These are phyloP conservation scores for Pyrenophora teres DNA, from an alignment of 2,329 filamentous ascomycete genomes.

Conservation along the genomic window DNA sequence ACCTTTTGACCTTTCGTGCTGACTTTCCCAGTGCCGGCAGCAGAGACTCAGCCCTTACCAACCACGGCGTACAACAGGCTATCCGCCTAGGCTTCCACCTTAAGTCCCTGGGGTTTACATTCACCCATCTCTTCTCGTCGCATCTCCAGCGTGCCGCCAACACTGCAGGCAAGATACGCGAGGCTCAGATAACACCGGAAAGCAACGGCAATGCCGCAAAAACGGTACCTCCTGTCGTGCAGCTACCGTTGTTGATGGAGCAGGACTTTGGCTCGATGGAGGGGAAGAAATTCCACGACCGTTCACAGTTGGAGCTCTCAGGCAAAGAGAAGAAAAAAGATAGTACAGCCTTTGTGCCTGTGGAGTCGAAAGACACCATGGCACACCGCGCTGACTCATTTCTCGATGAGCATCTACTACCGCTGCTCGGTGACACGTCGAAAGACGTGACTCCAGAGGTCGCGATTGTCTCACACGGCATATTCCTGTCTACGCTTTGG, in stretches of 20 bases:
- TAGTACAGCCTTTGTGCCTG: slow-evolving; percentile 56
- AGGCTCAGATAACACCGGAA: slow-evolving; percentile 53
- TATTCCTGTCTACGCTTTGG: slow-evolving; percentile 75
- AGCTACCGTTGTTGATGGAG: slow-evolving; percentile 61
- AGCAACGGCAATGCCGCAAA: slow-evolving; percentile 1
- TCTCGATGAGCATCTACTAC: slow-evolving; percentile 65
- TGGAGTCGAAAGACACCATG: slow-evolving; percentile 73
- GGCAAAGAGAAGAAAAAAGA: slow-evolving; percentile 41
- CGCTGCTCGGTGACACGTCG: slow-evolving; percentile 53
- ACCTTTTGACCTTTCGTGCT: slow-evolving; percentile 17
- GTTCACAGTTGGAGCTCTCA: slow-evolving; percentile 37
- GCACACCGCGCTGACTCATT: slow-evolving; percentile 67
- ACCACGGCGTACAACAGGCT: slow-evolving; percentile 81
- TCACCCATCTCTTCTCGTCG: slow-evolving; percentile 76
- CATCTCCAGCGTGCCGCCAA: slow-evolving; percentile 73
- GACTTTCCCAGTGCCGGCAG: slow-evolving; percentile 68
- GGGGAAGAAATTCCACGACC: slow-evolving; percentile 61
- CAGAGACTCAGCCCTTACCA: slow-evolving; percentile 79
- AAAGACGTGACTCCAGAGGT: slow-evolving; percentile 50
- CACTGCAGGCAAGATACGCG: slow-evolving; percentile 70
- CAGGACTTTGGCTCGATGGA: slow-evolving; percentile 76
- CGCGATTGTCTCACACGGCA: slow-evolving; percentile 80
- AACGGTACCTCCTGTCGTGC: slow-evolving; percentile 28
- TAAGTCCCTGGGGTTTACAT: slow-evolving; percentile 65
- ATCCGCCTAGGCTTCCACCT: slow-evolving; percentile 70